Evolutionary conservation across 108 stramenopile genomes (phyloP), one percentile per base, ranked within the genome.

Genomic region (Stephanodiscus minutulus): DNA sequence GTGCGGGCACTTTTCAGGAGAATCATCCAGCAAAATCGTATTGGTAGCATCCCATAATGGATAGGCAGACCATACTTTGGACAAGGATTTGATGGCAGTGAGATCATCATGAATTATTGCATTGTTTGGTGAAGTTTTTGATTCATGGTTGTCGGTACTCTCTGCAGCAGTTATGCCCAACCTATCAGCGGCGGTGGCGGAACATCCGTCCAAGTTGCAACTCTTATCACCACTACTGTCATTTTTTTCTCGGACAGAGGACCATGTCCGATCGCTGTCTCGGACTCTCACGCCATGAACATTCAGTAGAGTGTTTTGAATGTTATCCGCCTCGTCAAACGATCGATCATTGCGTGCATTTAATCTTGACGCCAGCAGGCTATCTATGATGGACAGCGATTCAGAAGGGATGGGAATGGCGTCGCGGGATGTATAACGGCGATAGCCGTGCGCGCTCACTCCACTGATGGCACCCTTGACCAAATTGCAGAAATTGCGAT

Each of bases 11-110:
- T 94, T 94, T 35, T 91, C 85, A 1, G 87, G 90, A 31, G 89
- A 89, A 82, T 94, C 93, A 55, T 94, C 93, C 24, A 94, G 70
- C 27, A 94, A 44, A 15, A 94, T 59, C 8, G 93, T 94, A 71
- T 94, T 94, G 68, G 77, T 66, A 41, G 59, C 48, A 55, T 89
- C 76, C 93, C 93, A 94, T 28, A 91, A 53, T 5, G 88, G 93
- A 70, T 67, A 91, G 0, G 69, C 69, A 25, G 70, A 81, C 87
- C 88, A 94, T 44, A 94, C 87, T 56, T 90, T 87, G 15, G 67
- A 39, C 61, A 94, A 63, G 2, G 73, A 73, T 83, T 94, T 94
- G 62, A 87, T 70, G 66, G 81, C 89, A 13, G 86, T 66, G 13
- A 72, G n/a, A 61, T 77, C 74, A 9, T 75, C 60, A 28, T 74